Conservation (phyloP, 2,329 filamentous ascomycete species). For the Trichophyton equinum region DNA sequence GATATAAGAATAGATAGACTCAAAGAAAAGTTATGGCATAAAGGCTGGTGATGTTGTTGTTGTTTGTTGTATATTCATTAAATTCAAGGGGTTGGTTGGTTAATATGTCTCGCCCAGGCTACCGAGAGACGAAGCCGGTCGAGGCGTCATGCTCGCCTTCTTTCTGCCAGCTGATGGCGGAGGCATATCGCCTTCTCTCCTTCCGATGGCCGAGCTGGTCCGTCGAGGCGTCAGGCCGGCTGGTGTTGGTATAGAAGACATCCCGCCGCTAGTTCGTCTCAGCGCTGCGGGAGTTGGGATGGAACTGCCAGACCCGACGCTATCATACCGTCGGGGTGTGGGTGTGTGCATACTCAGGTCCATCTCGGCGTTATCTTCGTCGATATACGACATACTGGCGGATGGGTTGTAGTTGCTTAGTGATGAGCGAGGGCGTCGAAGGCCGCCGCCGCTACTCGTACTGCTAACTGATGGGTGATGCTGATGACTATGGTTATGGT, state of each 20-base stretch:
- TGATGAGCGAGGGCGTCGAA: conserved; percentile 55
- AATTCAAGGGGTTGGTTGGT: not conserved
- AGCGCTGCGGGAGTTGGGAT: conserved; percentile 39
- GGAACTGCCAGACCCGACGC: conserved; percentile 29
- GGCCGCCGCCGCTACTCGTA: not conserved
- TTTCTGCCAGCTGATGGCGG: conserved; percentile 30
- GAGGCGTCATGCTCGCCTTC: not conserved
- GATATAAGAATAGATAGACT: too few species aligned
- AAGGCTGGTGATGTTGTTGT: not conserved
- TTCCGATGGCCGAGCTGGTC: conserved; percentile 25
- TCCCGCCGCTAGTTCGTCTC: conserved; percentile 39
- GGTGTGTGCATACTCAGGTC: conserved; percentile 31
- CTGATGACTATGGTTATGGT: not conserved
- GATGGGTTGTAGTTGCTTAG: conserved; percentile 51
- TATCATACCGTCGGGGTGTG: conserved; percentile 27
- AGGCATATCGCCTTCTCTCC: conserved; percentile 34
- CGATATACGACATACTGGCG: conserved; percentile 44
- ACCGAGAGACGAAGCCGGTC: not conserved
- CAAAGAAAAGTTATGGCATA: not conserved
- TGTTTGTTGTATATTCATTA: not conserved
- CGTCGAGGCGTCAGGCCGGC: conserved; percentile 18
- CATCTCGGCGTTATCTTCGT: conserved; percentile 40
- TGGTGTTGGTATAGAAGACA: conserved; percentile 27
- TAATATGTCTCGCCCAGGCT: conserved; percentile 13
- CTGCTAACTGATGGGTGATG: not conserved